Evolutionary conservation across 805 yeast species (phyloP), one percentile per base, ranked within the genome.

Genomic region (Cephaloascus albidus): DNA sequence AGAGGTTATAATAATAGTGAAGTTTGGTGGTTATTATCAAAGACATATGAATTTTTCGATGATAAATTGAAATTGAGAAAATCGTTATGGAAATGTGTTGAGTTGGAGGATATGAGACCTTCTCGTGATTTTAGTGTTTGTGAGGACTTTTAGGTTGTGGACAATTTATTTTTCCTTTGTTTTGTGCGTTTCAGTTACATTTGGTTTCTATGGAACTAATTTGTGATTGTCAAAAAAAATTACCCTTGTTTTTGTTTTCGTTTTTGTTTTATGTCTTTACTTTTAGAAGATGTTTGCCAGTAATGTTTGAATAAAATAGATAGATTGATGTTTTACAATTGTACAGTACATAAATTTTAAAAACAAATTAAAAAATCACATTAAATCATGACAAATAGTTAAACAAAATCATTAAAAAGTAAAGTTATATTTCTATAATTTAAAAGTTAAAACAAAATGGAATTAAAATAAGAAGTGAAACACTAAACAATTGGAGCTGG

Each of bases 11-110:
- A 66, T 45, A 51, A 51, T 36, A 45, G 68, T 3, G 95, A 86
- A 54, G 67, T 81, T 10, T 82, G 89, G 83, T 81, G 76, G 72
- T 71, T 72, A 40, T 61, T 85, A 41, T 74, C 86, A 2, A 58
- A 68, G 45, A 69, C 84, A 18, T 82, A 82, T 53, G 88, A 80
- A 45, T 61, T 52, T 19, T 59, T 72, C 37, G 77, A 73, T 35
- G 84, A 80, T 43, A 68, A 68, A 43, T 43, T 56, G 10, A 57
- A 64, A 17, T 65, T 74, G 43, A 70, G 70, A 23, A 51, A 63
- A 19, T 63, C 80, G 6, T 60, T 84, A 41, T 74, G 86, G 79
- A 72, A 63, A 48, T 72, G 84, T 55, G 72, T 85, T 10, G 78
- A 74, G 46, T 63, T 80, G 44, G 86, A 79, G 50, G 83, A 78